These are phyloP conservation scores for Jatropha multifida DNA, from an alignment of 441 rosid species.

Conservation along the genomic window DNA sequence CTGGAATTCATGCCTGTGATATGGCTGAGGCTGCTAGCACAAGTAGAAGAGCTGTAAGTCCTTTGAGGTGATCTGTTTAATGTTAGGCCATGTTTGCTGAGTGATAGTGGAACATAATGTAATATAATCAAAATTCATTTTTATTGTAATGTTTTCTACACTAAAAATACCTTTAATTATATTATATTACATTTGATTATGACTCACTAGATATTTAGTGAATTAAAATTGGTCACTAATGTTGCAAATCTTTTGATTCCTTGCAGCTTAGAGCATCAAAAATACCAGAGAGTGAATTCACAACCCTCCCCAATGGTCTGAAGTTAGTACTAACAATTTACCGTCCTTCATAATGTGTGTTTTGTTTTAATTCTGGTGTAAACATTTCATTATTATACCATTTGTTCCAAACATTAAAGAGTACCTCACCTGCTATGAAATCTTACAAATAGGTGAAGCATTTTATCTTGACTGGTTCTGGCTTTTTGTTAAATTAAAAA, in stretches of 20 bases:
- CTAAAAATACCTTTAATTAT: too few relatives aligned
- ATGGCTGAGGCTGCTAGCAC: conserved; percentile 85
- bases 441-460: not conserved
- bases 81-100: too few relatives aligned
- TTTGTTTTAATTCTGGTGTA: not conserved
- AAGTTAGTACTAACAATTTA: conserved; percentile 50
- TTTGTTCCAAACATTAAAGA: not conserved
- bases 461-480: not conserved
- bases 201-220: not conserved
- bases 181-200: too few relatives aligned
- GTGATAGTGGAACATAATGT: too few relatives aligned
- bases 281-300: conserved; percentile 77
- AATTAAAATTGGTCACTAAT: conserved; percentile 4
- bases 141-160: too few relatives aligned
- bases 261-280: conserved; percentile 82
- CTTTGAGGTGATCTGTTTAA: not conserved
- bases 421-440: not conserved
- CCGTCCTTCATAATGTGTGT: not conserved
- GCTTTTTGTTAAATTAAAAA: not conserved
- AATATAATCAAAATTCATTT: too few relatives aligned
- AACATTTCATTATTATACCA: not conserved
- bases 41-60: conserved; percentile 89
- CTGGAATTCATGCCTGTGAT: conserved; percentile 44
- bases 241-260: conserved; percentile 16
- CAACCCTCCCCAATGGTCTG: conserved; percentile 74